Conservation (phyloP, 441 rosid species). For the Gossypium laxum region DNA sequence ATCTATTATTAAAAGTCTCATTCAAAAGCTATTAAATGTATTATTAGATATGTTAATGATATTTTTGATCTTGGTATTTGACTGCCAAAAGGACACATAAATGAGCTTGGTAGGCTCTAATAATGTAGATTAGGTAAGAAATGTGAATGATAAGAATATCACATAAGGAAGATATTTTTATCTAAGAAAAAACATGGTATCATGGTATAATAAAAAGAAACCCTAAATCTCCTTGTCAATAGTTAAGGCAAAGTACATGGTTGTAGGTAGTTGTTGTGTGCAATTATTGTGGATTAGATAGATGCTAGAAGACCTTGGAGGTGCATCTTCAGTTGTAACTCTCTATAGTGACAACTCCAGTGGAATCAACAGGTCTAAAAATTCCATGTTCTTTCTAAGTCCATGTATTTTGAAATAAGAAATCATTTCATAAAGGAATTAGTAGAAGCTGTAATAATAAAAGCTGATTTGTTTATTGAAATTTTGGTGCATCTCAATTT, state of each 20-base stretch:
- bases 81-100: no score
- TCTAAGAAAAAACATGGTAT: background rate
- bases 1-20: background rate
- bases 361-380: background rate
- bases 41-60: background rate
- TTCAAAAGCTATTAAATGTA: background rate
- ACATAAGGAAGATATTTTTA: background rate
- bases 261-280: background rate
- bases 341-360: background rate
- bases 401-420: background rate
- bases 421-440: background rate
- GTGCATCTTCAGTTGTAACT: background rate
- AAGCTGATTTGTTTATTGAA: background rate
- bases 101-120: no score
- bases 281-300: no score
- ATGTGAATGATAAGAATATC: background rate
- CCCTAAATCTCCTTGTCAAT: background rate
- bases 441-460: no score
- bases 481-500: background rate
- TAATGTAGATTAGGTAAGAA: background rate
- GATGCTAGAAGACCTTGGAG: background rate
- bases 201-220: background rate
- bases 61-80: background rate
- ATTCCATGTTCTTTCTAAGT: background rate
- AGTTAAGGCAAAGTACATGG: background rate